A percentile compares a stretch with the other conserved stretches of the same genome.
phyloP scores from a whole-genome alignment of 345 rosid species.

The Mallotus nudiflorus region DNA sequence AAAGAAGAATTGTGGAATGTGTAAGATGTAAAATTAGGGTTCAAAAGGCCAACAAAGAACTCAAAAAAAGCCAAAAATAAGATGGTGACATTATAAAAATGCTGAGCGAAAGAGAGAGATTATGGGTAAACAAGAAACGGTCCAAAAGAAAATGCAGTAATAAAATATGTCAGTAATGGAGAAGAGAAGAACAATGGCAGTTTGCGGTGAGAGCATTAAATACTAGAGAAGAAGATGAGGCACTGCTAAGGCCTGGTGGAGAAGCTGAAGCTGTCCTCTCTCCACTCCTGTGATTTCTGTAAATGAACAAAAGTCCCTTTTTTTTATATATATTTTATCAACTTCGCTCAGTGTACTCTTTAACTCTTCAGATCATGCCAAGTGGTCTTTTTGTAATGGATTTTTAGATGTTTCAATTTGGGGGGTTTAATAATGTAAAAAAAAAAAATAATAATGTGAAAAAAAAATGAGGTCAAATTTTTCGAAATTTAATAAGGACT shows the following conservation, averaged over 20 bases:
- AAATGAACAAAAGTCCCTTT: not conserved
- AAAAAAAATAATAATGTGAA: too few relatives aligned
- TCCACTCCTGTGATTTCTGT: constrained; percentile 9
- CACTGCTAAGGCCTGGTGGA: constrained; percentile 14
- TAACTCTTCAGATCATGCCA: constrained; percentile 9
- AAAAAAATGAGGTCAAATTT: too few relatives aligned
- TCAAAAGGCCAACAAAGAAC: not conserved
- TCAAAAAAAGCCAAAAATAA: constrained; percentile 16
- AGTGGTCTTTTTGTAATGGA: constrained; percentile 11
- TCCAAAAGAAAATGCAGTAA: not conserved
- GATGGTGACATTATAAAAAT: too few relatives aligned
- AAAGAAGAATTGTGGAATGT: not conserved
- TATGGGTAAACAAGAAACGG: constrained; percentile 2
- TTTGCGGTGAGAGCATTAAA: constrained; percentile 27
- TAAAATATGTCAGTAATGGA: constrained; percentile 15
- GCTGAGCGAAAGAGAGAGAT: too few relatives aligned
- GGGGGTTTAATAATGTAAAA: too few relatives aligned
- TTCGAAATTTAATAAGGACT: too few relatives aligned
- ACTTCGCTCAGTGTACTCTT: not conserved
- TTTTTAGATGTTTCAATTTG: not conserved
- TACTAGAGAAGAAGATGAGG: constrained; percentile 18
- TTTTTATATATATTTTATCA: too few relatives aligned
- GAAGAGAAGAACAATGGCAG: not conserved
- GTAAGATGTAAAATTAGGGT: not conserved
- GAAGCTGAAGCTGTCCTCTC: constrained; percentile 1